Percentiles rank a stretch among this genome's conserved stretches.
These are phyloP conservation scores for Tricholoma furcatifolium DNA, from an alignment of 768 basidiomycete genomes.

Conservation along the genomic window DNA sequence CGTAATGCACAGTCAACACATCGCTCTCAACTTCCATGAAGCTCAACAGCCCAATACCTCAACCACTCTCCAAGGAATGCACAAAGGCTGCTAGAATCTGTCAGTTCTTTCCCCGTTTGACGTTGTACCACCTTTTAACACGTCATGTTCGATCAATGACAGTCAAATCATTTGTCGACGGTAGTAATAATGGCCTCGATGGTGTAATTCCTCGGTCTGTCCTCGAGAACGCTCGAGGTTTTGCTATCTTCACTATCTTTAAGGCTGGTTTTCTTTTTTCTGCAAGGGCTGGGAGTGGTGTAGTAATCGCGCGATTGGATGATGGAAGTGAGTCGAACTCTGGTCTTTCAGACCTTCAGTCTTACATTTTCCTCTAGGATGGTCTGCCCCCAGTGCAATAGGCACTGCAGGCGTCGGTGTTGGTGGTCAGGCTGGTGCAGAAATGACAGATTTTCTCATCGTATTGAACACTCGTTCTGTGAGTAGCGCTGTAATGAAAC, in stretches of 20 bases:
- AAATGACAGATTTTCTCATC: conserved; percentile 89
- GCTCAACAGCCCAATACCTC: conserved; percentile 48
- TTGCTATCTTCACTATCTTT: conserved; percentile 89
- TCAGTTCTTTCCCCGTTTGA: conserved; percentile 33
- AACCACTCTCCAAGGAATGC: conserved; percentile 79
- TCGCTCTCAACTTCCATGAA: conserved; percentile 34
- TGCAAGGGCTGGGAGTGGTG: conserved; percentile 79
- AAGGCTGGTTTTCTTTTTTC: conserved; percentile 77
- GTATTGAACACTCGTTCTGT: conserved; percentile 84
- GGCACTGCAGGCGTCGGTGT: conserved; percentile 89
- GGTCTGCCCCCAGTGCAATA: conserved; percentile 95
- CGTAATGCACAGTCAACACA: no score
- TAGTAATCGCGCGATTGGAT: conserved; percentile 82
- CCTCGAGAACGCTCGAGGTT: conserved; percentile 59
- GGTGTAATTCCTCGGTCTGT: conserved; percentile 56
- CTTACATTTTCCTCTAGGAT: conserved; percentile 45
- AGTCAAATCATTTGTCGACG: conserved; percentile 87
- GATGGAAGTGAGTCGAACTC: conserved; percentile 67
- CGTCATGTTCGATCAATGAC: conserved; percentile 3
- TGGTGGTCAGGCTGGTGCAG: conserved; percentile 80
- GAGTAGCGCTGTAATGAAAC: conserved; percentile 22
- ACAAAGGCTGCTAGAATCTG: conserved; percentile 86
- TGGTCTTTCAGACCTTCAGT: not conserved
- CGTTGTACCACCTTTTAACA: not conserved
- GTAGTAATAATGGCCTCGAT: conserved; percentile 80